Base-by-base conservation (phyloP, 495 filamentous ascomycete genomes). In the Venustampulla echinocandica region DNA sequence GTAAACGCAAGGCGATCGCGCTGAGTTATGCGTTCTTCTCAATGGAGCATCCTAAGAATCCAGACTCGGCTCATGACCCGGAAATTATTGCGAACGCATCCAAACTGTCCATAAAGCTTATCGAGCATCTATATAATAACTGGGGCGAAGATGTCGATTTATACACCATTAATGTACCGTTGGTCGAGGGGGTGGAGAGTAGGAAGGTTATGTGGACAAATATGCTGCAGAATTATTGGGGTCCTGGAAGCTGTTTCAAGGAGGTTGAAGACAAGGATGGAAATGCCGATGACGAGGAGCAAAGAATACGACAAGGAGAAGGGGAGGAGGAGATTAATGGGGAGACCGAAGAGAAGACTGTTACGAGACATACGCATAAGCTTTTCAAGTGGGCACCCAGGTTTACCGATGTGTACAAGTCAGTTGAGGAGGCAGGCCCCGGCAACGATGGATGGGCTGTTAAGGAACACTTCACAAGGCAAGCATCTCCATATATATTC, bases 381-480 rank as follows among this genome's bases (percentile, higher is more conserved):
- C 85, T 94, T 62, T 98, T 96, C 68, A 86, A 86, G 64, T 98
- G 92, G 92, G 76, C 84, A 46, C 92, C 92, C 1, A 79, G 79
- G 46, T 92, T 95, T 62, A 67, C 74, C 15, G 89, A 95, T 68
- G 85, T 98, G 1, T 82, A 85, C 61, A 74, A 79, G 50, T 88
- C 82, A 42, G 87, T 95, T 20, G 82, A 92, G 52, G 77, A 85
- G 47, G 77, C 80, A 44, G 67, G 66, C 39, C 84, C 87, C 13
- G 92, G 92, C 18, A 93, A 90, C 63, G 92, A 98, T 70, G 92
- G 92, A 27, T 96, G 90, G 92, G 81, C 80, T 11, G 84, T 98
- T 10, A 84, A 84, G 62, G 80, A 90, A 61, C 84, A 87, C 33
- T 82, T 83, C 66, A 88, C 89, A 4, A 95, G 89, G 88, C 93